Percentiles rank a stretch among this genome's conserved stretches.
Evolutionary conservation across 352 stramenopile species (phyloP).

Genomic region (Phytophthora vignae): DNA sequence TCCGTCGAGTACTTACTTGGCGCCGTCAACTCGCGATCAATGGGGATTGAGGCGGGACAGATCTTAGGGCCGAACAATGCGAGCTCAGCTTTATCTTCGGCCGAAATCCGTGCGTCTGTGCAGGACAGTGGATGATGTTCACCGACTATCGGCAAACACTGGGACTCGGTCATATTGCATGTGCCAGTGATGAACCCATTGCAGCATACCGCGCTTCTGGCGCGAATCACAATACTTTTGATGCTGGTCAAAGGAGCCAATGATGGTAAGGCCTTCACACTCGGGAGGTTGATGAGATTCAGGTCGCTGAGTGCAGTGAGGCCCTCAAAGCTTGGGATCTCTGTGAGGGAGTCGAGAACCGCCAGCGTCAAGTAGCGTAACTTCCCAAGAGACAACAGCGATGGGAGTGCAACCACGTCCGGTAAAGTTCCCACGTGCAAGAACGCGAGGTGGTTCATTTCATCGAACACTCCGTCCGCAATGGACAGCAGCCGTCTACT

Average conservation of each 20-base stretch:
- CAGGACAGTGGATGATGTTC: slow-evolving; percentile 24
- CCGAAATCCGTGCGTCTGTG: slow-evolving; percentile 6
- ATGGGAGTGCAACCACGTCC: slow-evolving; percentile 40
- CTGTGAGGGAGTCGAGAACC: slow-evolving; percentile 21
- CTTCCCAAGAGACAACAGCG: slow-evolving; percentile 37
- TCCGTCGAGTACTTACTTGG: slow-evolving; percentile 34
- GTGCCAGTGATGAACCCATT: slow-evolving; percentile 29
- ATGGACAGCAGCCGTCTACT: slow-evolving; percentile 34
- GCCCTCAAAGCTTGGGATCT: slow-evolving; percentile 41
- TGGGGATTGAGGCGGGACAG: neutral
- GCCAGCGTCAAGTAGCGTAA: slow-evolving; percentile 50
- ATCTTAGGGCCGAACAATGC: neutral
- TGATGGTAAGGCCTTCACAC: slow-evolving; percentile 16
- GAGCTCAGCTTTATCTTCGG: neutral
- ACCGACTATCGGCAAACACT: slow-evolving; percentile 23
- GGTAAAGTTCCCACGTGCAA: slow-evolving; percentile 51
- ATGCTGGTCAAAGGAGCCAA: slow-evolving; percentile 13
- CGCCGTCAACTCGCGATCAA: slow-evolving; percentile 11
- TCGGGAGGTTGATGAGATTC: slow-evolving; percentile 21
- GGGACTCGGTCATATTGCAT: slow-evolving; percentile 26
- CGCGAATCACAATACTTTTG: slow-evolving; percentile 18
- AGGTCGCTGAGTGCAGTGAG: slow-evolving; percentile 21
- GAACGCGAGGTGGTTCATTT: slow-evolving; percentile 49
- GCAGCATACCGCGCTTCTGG: slow-evolving; percentile 34
- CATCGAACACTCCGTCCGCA: slow-evolving; percentile 38